Base-by-base conservation (phyloP, 768 basidiomycete genomes). In the Mycena leptocephala region DNA sequence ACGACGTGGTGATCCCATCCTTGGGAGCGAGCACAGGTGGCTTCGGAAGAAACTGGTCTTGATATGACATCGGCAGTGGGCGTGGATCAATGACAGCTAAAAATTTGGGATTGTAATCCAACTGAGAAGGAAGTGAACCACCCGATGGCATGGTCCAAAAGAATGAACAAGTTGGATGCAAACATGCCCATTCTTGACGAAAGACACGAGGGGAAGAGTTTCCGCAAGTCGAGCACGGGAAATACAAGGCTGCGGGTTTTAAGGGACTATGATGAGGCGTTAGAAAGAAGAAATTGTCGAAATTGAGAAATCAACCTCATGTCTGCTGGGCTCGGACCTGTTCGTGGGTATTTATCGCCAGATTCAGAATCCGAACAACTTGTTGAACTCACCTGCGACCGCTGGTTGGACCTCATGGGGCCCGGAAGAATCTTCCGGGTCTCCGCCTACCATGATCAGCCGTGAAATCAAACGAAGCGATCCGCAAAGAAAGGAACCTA, bases 111-210 rank as follows among this genome's bases (percentile, higher is more conserved):
- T 88, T 80, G 78, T 94, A 94, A 7, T 84, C 83, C 22, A 94
- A 84, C 8, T 85, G 65, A 13, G 79, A 78, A 41, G 86, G 79
- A 53, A 89, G 78, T 43, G 78, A 66, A 48, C 79, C 30, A 3
- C 84, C 83, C 16, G 78, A 72, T 5, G 79, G 56, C 13, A 85
- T 75, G 26, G 71, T 86, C 92, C 91, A 95, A 82, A 95, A 95
- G 30, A 70, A 72, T 5, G n/a, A 1, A 80, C 95, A 95, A 2
- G 76, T 74, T 26, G 93, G 89, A 59, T 89, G 89, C 69, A 95
- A 86, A 80, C 95, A 96, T 76, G 90, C 90, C 92, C 93, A 93
- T 2, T n/a, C n/a, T n/a, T 87, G 82, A 24, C 80, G 68, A 76
- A 93, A 96, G 28, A 96, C 87, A 53, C 85, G 83, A 0, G 90